Percentiles rank a stretch among this genome's conserved stretches.
These are phyloP conservation scores for Seiridium unicorne DNA, from an alignment of 2,329 filamentous ascomycete genomes.

Conservation along the genomic window DNA sequence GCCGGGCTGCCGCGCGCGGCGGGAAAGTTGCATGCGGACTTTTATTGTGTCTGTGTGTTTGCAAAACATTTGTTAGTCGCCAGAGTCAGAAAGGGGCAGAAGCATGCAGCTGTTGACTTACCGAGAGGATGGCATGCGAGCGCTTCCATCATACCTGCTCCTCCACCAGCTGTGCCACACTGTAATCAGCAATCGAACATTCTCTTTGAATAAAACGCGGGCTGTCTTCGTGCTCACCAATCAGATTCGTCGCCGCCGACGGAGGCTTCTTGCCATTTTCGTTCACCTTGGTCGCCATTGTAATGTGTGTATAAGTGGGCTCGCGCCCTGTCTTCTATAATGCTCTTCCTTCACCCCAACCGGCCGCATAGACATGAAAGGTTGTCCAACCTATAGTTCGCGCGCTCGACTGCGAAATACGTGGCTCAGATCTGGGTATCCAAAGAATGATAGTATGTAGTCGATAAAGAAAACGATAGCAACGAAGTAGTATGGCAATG, in stretches of 20 bases:
- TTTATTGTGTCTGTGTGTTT: slow-evolving; percentile 79
- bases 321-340: slow-evolving; percentile 19
- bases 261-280: slow-evolving; percentile 69
- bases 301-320: slow-evolving; percentile 15
- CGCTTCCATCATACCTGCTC: slow-evolving; percentile 99
- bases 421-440: no score
- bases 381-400: no score
- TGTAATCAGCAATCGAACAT: neutral
- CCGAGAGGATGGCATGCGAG: slow-evolving; percentile 91
- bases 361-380: neutral
- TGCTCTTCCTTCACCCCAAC: neutral
- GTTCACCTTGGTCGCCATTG: slow-evolving; percentile 41
- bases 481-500: no score
- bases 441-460: no score
- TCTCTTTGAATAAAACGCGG: neutral
- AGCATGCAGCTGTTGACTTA: slow-evolving; percentile 38
- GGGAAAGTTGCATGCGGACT: slow-evolving; percentile 97
- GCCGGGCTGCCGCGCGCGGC: slow-evolving; percentile 78
- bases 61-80: slow-evolving; percentile 1
- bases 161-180: slow-evolving; percentile 73
- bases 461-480: no score
- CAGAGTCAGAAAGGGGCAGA: slow-evolving; percentile 3
- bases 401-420: no score
- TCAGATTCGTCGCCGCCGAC: slow-evolving; percentile 85
- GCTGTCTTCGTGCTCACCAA: slow-evolving; percentile 59